Evolutionary conservation across 2,329 filamentous ascomycete species (phyloP).

Genomic region (Didymosphaeria variabile): DNA sequence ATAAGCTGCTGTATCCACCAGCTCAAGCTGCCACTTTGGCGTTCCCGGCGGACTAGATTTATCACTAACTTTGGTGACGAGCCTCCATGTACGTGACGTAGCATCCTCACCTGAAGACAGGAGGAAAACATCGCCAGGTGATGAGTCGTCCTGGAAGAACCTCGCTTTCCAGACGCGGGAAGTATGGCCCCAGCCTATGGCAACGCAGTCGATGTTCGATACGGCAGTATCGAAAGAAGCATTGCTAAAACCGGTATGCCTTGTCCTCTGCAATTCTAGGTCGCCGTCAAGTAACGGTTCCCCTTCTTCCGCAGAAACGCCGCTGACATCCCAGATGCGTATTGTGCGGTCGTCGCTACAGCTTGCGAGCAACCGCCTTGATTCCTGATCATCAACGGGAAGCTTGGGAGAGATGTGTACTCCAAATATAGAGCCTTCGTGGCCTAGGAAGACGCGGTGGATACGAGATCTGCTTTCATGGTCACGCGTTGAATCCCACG

Average conservation of each 20-base stretch:
- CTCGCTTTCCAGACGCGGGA: constrained; percentile 90
- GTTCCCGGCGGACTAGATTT: not conserved
- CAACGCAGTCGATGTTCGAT: constrained; percentile 58
- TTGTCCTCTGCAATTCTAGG: constrained; percentile 33
- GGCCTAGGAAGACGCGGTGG: constrained; percentile 69
- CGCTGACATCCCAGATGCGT: constrained; percentile 83
- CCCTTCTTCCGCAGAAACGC: constrained; percentile 47
- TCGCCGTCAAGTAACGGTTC: constrained; percentile 35
- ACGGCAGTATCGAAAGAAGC: constrained; percentile 33
- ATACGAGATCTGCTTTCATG: constrained; percentile 45
- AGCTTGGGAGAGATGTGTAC: constrained; percentile 73
- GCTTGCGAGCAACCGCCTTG: constrained; percentile 76
- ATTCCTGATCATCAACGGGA: constrained; percentile 42
- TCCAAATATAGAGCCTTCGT: constrained; percentile 94
- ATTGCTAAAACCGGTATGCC: constrained; percentile 58
- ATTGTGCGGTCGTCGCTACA: constrained; percentile 96
- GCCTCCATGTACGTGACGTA: constrained; percentile 75
- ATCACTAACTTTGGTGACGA: constrained; percentile 19
- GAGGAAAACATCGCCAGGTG: constrained; percentile 57
- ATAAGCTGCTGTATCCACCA: constrained; percentile 66
- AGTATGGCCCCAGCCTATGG: constrained; percentile 82
- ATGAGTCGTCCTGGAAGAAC: constrained; percentile 60
- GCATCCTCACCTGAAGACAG: constrained; percentile 89
- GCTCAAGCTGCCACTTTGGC: constrained; percentile 54
- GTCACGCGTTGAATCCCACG: constrained; percentile 58